phyloP scores from a whole-genome alignment of 1,284 basidiomycete genomes.

The Pisolithus thermaeus region DNA sequence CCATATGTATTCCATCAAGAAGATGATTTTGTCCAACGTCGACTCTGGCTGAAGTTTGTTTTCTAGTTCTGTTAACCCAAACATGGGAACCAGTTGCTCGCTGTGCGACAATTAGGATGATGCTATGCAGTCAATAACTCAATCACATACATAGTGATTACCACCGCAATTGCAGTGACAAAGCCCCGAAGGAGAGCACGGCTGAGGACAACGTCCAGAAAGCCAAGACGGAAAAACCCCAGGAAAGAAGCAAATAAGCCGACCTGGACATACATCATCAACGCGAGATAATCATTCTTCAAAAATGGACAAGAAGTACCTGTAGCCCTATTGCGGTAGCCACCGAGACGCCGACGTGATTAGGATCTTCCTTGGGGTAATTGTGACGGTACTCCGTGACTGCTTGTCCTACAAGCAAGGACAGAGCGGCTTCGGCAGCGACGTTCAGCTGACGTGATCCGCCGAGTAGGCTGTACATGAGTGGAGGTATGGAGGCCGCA shows the following conservation, averaged over 20 bases:
- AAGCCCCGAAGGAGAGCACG: slow-evolving; percentile 86
- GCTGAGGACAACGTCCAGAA: slow-evolving; percentile 92
- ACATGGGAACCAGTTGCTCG: slow-evolving; percentile 79
- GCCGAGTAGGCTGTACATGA: slow-evolving; percentile 82
- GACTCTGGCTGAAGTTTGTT: slow-evolving; percentile 51
- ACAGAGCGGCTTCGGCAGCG: slow-evolving; percentile 87
- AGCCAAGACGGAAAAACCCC: slow-evolving; percentile 86
- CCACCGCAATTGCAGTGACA: slow-evolving; percentile 71
- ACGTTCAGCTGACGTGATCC: slow-evolving; percentile 80
- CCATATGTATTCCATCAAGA: slow-evolving; percentile 64
- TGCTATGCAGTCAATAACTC: not conserved
- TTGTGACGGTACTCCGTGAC: slow-evolving; percentile 64
- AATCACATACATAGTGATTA: slow-evolving; percentile 61
- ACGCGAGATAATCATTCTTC: not conserved
- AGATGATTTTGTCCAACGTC: slow-evolving; percentile 72
- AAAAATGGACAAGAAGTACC: slow-evolving; percentile 32
- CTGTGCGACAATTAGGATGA: slow-evolving; percentile 28
- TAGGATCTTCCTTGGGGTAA: slow-evolving; percentile 40
- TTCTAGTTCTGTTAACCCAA: slow-evolving; percentile 63
- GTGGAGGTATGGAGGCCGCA: slow-evolving; percentile 74
- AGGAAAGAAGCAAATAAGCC: slow-evolving; percentile 85
- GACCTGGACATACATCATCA: slow-evolving; percentile 39
- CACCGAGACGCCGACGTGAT: slow-evolving; percentile 58
- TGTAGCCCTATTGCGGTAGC: slow-evolving; percentile 80
- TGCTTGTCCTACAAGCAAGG: slow-evolving; percentile 84